Percentiles rank a stretch among this genome's conserved stretches.
phyloP scores from a whole-genome alignment of 2,329 filamentous ascomycete genomes.

The Alternaria brassicicola region DNA sequence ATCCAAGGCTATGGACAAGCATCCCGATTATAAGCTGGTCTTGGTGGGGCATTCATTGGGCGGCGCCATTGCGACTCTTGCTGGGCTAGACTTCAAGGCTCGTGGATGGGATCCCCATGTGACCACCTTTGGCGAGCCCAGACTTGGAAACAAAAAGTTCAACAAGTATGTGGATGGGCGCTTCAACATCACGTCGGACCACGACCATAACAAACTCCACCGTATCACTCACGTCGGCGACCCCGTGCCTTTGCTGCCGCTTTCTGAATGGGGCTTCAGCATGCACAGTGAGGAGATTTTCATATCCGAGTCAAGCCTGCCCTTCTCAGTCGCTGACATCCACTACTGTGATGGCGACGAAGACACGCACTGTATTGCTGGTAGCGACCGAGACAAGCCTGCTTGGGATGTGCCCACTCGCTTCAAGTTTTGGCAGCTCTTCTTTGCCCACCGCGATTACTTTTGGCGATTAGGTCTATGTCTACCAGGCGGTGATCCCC shows the following conservation, averaged over 20 bases:
- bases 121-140: constrained; percentile 92
- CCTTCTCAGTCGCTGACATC: constrained; percentile 73
- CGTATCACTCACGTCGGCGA: constrained; percentile 86
- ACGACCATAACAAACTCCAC: constrained; percentile 60
- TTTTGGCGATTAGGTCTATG: constrained; percentile 94
- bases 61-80: constrained; percentile 87
- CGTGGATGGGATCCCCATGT: constrained; percentile 77
- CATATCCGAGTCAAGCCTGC: constrained; percentile 73
- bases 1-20: constrained; percentile 60
- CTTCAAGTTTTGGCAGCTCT: constrained; percentile 86
- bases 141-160: constrained; percentile 62
- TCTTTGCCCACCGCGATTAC: constrained; percentile 95
- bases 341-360: constrained; percentile 71
- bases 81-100: constrained; percentile 78
- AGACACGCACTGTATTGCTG: constrained; percentile 74
- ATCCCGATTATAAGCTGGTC: constrained; percentile 75
- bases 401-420: constrained; percentile 54
- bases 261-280: constrained; percentile 85
- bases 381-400: constrained; percentile 49
- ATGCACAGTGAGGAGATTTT: constrained; percentile 88
- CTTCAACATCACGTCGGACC: constrained; percentile 50
- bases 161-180: constrained; percentile 60
- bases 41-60: constrained; percentile 91
- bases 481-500: constrained; percentile 77
- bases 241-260: constrained; percentile 84